Conservation (phyloP, 169 alveolate genomes). For the Eimeria nieschulzi region DNA sequence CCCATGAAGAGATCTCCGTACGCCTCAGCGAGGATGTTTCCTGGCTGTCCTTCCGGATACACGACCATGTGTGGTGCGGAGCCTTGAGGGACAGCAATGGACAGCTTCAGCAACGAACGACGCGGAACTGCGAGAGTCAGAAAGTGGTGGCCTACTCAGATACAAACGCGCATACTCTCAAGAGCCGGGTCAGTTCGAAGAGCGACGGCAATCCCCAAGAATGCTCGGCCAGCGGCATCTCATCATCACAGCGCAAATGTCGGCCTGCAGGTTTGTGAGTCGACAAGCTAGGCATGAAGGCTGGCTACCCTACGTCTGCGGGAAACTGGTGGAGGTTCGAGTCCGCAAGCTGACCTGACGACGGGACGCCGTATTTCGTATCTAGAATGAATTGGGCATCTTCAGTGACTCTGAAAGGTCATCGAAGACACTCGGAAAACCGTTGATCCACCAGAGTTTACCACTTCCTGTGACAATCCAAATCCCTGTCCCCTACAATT, state of each 20-base stretch:
- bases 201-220: too few species aligned
- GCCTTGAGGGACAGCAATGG: constrained; percentile 12
- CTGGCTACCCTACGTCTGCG: too few species aligned
- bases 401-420: constrained; percentile 13
- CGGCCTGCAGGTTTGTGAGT: too few species aligned
- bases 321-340: neutral
- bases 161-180: neutral
- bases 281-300: too few species aligned
- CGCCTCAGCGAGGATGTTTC: constrained; percentile 40
- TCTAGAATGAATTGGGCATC: constrained; percentile 39
- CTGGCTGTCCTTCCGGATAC: constrained; percentile 50
- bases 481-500: neutral
- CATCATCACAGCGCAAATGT: too few species aligned
- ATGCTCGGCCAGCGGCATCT: too few species aligned
- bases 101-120: constrained; percentile 22
- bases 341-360: constrained; percentile 18
- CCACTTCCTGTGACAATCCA: neutral
- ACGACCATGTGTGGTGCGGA: constrained; percentile 45
- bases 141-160: constrained; percentile 31
- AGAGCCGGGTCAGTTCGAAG: too few species aligned
- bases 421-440: too few species aligned
- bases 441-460: neutral
- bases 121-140: constrained; percentile 29
- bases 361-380: constrained; percentile 33
- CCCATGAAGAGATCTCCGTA: constrained; percentile 67